A percentile compares a stretch with the other conserved stretches of the same genome.
Evolutionary conservation across 352 stramenopile species (phyloP).

Genomic region (Aphanomyces invadans): DNA sequence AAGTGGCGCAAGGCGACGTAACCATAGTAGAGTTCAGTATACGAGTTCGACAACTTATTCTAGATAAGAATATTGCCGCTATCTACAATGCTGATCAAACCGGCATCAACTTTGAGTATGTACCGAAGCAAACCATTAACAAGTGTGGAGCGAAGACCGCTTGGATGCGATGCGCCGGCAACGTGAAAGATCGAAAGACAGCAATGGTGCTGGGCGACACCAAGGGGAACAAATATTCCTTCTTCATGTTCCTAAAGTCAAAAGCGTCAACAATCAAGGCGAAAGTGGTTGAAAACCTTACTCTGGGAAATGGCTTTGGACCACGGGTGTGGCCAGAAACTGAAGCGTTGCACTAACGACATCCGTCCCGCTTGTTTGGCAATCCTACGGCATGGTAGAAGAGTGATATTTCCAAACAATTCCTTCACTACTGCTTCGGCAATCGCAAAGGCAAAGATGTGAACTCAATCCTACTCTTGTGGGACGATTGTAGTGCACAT

Average conservation of each 20-base stretch:
- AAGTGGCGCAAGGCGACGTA: neutral
- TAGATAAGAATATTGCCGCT: neutral
- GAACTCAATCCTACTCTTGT: neutral
- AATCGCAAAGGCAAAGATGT: slow-evolving; percentile 5
- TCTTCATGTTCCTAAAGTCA: slow-evolving; percentile 31
- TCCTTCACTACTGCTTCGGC: slow-evolving; percentile 27
- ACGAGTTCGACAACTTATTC: neutral
- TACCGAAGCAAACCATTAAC: slow-evolving; percentile 24
- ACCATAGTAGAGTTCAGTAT: neutral
- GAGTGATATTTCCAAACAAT: slow-evolving; percentile 27
- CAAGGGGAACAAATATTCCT: slow-evolving; percentile 25
- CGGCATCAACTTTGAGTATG: slow-evolving; percentile 28
- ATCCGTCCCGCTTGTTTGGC: slow-evolving; percentile 26
- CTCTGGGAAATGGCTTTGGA: slow-evolving; percentile 26
- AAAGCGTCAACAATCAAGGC: neutral
- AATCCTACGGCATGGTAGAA: slow-evolving; percentile 33
- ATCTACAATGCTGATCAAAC: slow-evolving; percentile 26
- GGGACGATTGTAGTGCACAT: slow-evolving; percentile 16
- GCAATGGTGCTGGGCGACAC: slow-evolving; percentile 29
- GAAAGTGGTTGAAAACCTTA: neutral
- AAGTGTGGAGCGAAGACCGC: slow-evolving; percentile 24
- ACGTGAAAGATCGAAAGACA: slow-evolving; percentile 30
- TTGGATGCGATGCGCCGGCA: slow-evolving; percentile 23
- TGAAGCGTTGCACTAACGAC: slow-evolving; percentile 14
- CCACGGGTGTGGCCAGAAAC: slow-evolving; percentile 25